Percentiles rank a stretch among this genome's conserved stretches.
Evolutionary conservation across 306 rosid genomes (phyloP).

Genomic region (Elaeagnus macrophylla): DNA sequence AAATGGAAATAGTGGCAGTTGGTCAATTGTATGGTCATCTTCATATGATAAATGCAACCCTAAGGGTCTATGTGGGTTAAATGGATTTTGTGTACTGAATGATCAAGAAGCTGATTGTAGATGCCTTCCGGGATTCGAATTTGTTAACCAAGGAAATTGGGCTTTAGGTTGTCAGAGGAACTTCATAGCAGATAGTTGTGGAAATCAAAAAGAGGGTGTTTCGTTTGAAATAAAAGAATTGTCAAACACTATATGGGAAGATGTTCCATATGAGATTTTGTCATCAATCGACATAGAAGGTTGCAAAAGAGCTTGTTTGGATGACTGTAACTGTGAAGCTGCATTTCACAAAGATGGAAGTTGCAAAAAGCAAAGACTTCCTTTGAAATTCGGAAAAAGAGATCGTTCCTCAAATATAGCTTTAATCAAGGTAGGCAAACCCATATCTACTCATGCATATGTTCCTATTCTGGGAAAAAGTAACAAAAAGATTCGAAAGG

Average conservation of each 20-base stretch:
- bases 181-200: too few relatives aligned
- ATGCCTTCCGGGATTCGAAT: constrained; percentile 20
- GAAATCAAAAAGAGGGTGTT: too few relatives aligned
- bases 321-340: constrained; percentile 24
- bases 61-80: constrained; percentile 2
- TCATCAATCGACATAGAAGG: constrained; percentile 7
- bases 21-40: background rate
- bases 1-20: background rate
- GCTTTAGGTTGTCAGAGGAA: constrained; percentile 13
- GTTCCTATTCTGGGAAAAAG: too few relatives aligned
- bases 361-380: constrained; percentile 23
- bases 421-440: too few relatives aligned
- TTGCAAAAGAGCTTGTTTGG: constrained; percentile 22
- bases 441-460: too few relatives aligned
- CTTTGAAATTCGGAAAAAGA: constrained; percentile 17
- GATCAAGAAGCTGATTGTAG: background rate
- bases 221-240: too few relatives aligned
- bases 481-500: too few relatives aligned
- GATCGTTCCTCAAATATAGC: background rate
- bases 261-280: too few relatives aligned
- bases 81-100: constrained; percentile 1
- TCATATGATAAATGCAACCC: background rate
- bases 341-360: background rate
- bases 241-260: too few relatives aligned
- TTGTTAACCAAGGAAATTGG: constrained; percentile 1